phyloP scores from a whole-genome alignment of 2,329 filamentous ascomycete genomes.

The Stachybotrys chlorohalonatus region DNA sequence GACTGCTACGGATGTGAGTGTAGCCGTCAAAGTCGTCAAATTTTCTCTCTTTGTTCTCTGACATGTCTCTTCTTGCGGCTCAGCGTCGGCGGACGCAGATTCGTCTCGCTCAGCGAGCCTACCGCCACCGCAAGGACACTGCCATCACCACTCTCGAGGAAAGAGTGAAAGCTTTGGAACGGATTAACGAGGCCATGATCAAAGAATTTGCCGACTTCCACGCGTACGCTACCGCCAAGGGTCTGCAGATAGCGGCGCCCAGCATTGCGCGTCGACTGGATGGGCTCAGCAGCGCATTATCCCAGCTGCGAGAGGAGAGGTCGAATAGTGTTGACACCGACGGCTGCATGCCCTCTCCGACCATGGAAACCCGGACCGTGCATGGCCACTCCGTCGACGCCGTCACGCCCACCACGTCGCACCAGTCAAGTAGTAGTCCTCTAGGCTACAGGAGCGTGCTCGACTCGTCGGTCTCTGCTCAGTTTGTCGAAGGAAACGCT shows the following conservation, averaged over 20 bases:
- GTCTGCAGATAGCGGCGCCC: slow-evolving; percentile 48
- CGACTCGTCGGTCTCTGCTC: background rate
- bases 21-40: slow-evolving; percentile 1
- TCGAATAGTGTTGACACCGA: background rate
- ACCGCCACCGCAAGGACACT: slow-evolving; percentile 75
- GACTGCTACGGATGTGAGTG: slow-evolving; percentile 67
- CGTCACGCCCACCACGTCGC: background rate
- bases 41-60: background rate
- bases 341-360: background rate
- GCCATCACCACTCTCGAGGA: slow-evolving; percentile 66
- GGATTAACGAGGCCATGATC: slow-evolving; percentile 65
- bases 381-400: background rate
- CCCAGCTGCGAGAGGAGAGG: slow-evolving; percentile 32
- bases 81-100: slow-evolving; percentile 81
- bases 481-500: slow-evolving; percentile 4
- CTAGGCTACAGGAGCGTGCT: background rate
- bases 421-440: background rate
- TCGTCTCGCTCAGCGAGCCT: slow-evolving; percentile 75
- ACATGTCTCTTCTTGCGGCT: background rate
- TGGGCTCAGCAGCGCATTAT: slow-evolving; percentile 47
- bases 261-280: slow-evolving; percentile 49
- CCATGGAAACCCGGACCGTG: background rate
- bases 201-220: slow-evolving; percentile 60
- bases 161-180: slow-evolving; percentile 59
- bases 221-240: slow-evolving; percentile 48